phyloP scores from a whole-genome alignment of 1,284 basidiomycete species.

The Apiotrichum sp. region DNA sequence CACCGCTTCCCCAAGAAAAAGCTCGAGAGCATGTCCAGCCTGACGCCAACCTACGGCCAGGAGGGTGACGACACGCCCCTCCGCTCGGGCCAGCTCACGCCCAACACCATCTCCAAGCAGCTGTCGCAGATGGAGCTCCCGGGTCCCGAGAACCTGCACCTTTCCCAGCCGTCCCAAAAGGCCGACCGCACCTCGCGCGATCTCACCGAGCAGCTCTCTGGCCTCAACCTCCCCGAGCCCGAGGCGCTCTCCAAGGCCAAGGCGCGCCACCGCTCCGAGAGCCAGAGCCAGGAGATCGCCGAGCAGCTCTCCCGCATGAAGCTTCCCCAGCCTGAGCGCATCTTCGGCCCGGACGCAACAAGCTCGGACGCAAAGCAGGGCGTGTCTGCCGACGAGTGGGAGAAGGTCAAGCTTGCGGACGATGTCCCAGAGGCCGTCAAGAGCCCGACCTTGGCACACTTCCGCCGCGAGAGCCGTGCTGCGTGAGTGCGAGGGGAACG shows the following conservation, averaged over 20 bases:
- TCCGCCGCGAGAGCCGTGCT: conserved; percentile 31
- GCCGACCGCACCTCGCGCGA: conserved; percentile 6
- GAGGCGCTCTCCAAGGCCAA: conserved; percentile 38
- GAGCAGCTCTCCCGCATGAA: conserved; percentile 42
- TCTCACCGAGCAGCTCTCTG: conserved; percentile 20
- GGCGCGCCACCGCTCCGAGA: conserved; percentile 36
- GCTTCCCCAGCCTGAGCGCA: conserved; percentile 46
- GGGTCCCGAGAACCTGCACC: conserved; percentile 34
- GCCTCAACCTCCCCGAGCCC: conserved; percentile 42
- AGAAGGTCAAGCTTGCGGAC: conserved; percentile 42
- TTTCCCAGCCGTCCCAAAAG: conserved; percentile 11
- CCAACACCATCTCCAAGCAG: conserved; percentile 41
- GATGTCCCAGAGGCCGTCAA: conserved; percentile 46
- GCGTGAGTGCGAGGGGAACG: not conserved
- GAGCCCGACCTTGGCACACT: conserved; percentile 37
- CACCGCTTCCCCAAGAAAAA: not conserved
- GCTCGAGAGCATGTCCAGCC: conserved; percentile 4
- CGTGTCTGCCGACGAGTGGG: conserved; percentile 44
- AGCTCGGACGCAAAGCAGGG: conserved; percentile 23
- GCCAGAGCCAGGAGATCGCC: conserved; percentile 43
- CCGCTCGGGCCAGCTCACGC: conserved; percentile 34
- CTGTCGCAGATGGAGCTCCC: conserved; percentile 44
- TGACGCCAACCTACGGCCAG: conserved; percentile 6
- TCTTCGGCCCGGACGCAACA: conserved; percentile 41
- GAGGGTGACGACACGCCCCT: conserved; percentile 4